Conservation (phyloP, 1,284 basidiomycete genomes). For the Microbotryum violaceum region DNA sequence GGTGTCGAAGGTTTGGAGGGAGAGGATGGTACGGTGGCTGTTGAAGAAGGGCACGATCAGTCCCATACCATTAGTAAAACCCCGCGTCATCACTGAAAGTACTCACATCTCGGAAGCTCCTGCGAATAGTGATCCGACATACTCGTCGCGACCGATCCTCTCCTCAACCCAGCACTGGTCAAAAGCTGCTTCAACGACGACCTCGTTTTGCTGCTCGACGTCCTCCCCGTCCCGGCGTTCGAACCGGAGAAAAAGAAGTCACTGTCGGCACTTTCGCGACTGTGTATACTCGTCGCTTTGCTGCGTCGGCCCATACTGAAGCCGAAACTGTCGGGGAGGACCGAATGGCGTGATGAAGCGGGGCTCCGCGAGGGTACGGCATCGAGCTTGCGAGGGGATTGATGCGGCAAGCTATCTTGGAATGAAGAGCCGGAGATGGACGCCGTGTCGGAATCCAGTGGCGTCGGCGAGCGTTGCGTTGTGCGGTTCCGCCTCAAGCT, state of each 20-base stretch:
- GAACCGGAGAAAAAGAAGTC: slow-evolving; percentile 30
- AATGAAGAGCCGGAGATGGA: too few species aligned
- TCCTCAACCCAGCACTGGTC: neutral
- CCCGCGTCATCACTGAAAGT: slow-evolving; percentile 1
- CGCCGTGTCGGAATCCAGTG: too few species aligned
- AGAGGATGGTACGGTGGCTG: neutral
- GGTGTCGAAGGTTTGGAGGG: too few species aligned
- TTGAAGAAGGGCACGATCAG: slow-evolving; percentile 1
- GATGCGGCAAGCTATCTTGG: too few species aligned
- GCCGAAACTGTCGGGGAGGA: neutral
- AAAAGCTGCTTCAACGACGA: neutral
- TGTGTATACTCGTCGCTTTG: slow-evolving; percentile 8
- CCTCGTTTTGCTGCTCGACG: neutral
- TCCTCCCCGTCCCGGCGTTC: neutral
- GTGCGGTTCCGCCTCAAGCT: neutral
- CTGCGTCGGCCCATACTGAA: slow-evolving; percentile 2
- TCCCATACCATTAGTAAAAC: neutral
- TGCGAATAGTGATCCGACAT: neutral
- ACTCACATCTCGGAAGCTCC: neutral
- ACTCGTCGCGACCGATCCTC: slow-evolving; percentile 21
- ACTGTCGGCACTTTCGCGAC: slow-evolving; percentile 24
- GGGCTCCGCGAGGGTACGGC: slow-evolving; percentile 1
- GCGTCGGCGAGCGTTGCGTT: too few species aligned
- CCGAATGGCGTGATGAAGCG: slow-evolving; percentile 1
- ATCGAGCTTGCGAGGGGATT: too few species aligned